A percentile compares a stretch with the other conserved stretches of the same genome.
These are phyloP conservation scores for Solanum gandarillasii DNA, from an alignment of 257 asterid species.

Conservation along the genomic window DNA sequence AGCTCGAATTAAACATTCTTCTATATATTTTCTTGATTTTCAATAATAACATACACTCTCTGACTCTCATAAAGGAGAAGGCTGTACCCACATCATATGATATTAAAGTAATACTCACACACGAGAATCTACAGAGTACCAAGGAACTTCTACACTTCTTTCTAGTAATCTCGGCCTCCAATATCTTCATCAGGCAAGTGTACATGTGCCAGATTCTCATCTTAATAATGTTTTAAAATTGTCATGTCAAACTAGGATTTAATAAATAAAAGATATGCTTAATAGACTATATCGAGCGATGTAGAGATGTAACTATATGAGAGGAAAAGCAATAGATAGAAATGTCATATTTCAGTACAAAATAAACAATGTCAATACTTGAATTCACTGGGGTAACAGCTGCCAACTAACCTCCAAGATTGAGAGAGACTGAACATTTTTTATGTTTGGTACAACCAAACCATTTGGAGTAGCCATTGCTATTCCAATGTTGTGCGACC, in stretches of 20 bases:
- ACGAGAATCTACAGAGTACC: not conserved
- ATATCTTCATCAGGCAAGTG: not conserved
- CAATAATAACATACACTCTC: not conserved
- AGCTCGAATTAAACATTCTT: not conserved
- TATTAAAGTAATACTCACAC: not conserved
- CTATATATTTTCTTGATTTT: not conserved
- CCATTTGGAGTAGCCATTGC: slow-evolving; percentile 99
- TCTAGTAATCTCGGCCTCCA: not conserved
- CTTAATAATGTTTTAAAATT: not conserved
- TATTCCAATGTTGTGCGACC: slow-evolving; percentile 84
- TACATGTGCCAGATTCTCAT: not conserved
- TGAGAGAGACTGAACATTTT: slow-evolving; percentile 83
- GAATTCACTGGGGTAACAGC: not conserved
- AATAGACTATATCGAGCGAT: not conserved
- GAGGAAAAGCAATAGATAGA: not conserved
- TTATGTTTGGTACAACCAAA: slow-evolving; percentile 84
- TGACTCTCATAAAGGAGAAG: not conserved
- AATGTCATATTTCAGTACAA: not conserved
- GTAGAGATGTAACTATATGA: not conserved
- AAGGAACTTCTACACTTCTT: not conserved
- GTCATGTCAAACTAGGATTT: not conserved
- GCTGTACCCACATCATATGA: not conserved
- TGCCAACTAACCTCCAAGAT: slow-evolving; percentile 62
- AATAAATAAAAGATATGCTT: not conserved
- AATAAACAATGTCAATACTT: not conserved